Percentiles rank a stretch among this genome's conserved stretches.
Evolutionary conservation across 176 grass and related monocot species (phyloP).

Genomic region (Rhipidocladum racemiflorum): DNA sequence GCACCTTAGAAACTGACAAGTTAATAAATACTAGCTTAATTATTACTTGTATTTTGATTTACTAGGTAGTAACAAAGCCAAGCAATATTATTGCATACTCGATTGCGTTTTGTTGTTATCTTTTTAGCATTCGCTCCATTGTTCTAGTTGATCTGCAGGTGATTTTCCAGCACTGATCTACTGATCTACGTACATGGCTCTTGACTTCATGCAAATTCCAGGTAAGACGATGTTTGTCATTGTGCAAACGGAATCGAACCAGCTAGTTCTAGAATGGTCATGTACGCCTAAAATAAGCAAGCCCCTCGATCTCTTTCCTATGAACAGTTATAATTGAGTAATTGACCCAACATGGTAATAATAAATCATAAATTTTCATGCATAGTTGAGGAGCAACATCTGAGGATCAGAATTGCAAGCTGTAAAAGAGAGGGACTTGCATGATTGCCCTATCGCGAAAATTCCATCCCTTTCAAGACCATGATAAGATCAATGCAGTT

Average conservation of each 20-base stretch:
- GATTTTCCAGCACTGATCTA: not conserved
- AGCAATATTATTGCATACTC: not conserved
- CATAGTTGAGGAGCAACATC: not conserved
- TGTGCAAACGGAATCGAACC: not conserved
- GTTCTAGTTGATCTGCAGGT: not conserved
- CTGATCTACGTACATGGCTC: not conserved
- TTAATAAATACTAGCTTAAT: too few relatives aligned
- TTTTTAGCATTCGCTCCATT: not conserved
- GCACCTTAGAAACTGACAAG: not conserved
- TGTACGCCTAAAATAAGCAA: not conserved
- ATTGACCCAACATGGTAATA: not conserved
- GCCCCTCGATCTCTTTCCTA: not conserved
- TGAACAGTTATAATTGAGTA: not conserved
- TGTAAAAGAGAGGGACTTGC: not conserved
- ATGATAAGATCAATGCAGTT: conserved; percentile 39
- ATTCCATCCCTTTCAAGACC: conserved; percentile 23
- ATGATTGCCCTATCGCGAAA: not conserved
- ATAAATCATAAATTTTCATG: not conserved
- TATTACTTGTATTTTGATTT: not conserved
- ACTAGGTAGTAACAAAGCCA: not conserved
- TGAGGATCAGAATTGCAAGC: conserved; percentile 20
- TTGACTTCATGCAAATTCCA: not conserved
- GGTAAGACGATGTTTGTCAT: not conserved
- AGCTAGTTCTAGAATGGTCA: not conserved
- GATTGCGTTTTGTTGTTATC: not conserved